Percentiles rank a stretch among this genome's conserved stretches.
Evolutionary conservation across 495 filamentous ascomycete species (phyloP).

Genomic region (Durotheca rogersii): DNA sequence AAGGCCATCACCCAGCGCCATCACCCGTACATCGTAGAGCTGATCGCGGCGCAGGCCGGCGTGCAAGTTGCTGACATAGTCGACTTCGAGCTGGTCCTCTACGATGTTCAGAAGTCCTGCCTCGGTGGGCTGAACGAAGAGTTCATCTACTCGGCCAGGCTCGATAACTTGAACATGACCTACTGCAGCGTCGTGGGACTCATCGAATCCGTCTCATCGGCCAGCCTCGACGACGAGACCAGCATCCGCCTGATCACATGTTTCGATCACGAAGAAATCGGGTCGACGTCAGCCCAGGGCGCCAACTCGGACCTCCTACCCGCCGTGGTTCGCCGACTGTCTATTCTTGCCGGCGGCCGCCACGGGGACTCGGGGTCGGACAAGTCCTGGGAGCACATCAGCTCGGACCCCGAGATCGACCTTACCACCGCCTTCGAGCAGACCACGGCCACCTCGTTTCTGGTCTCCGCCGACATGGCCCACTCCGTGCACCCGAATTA

Average conservation of each 20-base stretch:
- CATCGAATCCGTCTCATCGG: conserved; percentile 65
- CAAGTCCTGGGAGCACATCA: conserved; percentile 54
- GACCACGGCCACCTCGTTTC: conserved; percentile 86
- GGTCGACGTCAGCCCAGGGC: conserved; percentile 86
- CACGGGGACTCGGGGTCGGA: conserved; percentile 43
- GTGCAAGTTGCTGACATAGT: conserved; percentile 69
- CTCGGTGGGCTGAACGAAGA: conserved; percentile 91
- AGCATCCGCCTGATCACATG: conserved; percentile 85
- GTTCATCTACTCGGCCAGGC: conserved; percentile 86
- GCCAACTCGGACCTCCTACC: conserved; percentile 91
- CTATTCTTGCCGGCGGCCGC: conserved; percentile 62
- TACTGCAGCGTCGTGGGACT: conserved; percentile 82
- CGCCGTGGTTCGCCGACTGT: conserved; percentile 82
- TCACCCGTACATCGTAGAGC: conserved; percentile 79
- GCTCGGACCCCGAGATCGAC: conserved; percentile 52
- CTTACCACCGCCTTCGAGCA: conserved; percentile 85
- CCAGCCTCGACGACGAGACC: conserved; percentile 67
- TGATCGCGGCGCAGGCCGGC: conserved; percentile 79
- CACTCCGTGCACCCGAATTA: conserved; percentile 96
- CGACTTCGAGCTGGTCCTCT: conserved; percentile 94
- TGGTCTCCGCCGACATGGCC: conserved; percentile 96
- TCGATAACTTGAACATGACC: conserved; percentile 95
- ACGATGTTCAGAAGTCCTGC: conserved; percentile 87
- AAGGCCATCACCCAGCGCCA: conserved; percentile 79
- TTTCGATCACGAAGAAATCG: conserved; percentile 98